These are phyloP conservation scores for Sporothrix protearum DNA, from an alignment of 2,329 filamentous ascomycete genomes.

Conservation along the genomic window DNA sequence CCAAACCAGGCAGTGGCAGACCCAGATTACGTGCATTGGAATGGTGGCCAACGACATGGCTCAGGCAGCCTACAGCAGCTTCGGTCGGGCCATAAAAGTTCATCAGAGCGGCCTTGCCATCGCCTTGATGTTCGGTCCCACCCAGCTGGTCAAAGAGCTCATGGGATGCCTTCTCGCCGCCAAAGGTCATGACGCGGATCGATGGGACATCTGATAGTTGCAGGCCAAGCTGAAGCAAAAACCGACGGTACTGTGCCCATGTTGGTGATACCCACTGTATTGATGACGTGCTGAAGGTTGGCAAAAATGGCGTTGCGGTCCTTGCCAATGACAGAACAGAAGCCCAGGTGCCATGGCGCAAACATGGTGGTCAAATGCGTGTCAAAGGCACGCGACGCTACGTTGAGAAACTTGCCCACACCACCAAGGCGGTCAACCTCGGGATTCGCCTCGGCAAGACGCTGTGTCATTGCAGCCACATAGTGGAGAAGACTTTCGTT, in stretches of 20 bases:
- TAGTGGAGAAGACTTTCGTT: constrained; percentile 48
- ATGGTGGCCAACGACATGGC: constrained; percentile 19
- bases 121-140: constrained; percentile 43
- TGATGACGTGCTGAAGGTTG: constrained; percentile 43
- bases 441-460: constrained; percentile 26
- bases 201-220: constrained; percentile 57
- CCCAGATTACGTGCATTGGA: constrained; percentile 29
- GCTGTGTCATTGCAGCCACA: constrained; percentile 26
- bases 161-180: constrained; percentile 62
- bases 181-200: constrained; percentile 62
- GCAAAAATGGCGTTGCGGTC: constrained; percentile 27
- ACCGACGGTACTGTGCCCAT: constrained; percentile 64
- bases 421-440: constrained; percentile 28
- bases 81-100: constrained; percentile 58
- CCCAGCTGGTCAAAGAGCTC: constrained; percentile 58
- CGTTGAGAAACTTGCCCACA: constrained; percentile 31
- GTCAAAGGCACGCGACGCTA: constrained; percentile 32
- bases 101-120: constrained; percentile 27
- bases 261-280: constrained; percentile 56
- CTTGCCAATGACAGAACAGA: constrained; percentile 26
- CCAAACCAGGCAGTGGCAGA: constrained; percentile 25
- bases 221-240: constrained; percentile 49
- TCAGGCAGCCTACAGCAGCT: constrained; percentile 24
- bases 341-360: constrained; percentile 28
- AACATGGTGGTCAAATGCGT: constrained; percentile 32